Conservation (phyloP, 768 basidiomycete genomes). For the Asterophora lycoperdoides region DNA sequence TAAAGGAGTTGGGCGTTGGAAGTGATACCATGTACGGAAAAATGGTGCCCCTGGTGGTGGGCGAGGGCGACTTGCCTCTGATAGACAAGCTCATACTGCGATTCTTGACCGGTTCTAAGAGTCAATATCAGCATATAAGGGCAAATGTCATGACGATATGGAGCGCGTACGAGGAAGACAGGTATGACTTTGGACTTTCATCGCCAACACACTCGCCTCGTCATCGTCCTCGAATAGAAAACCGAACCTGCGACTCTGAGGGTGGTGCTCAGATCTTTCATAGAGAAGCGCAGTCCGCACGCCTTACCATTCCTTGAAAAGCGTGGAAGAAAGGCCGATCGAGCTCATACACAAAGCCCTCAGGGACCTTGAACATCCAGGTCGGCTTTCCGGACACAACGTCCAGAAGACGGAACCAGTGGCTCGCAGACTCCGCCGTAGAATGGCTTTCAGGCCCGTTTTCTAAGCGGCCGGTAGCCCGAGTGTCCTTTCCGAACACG, state of each 20-base stretch:
- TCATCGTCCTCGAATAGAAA: slow-evolving; percentile 49
- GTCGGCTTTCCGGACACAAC: slow-evolving; percentile 52
- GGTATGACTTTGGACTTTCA: slow-evolving; percentile 32
- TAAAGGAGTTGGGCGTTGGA: slow-evolving; percentile 57
- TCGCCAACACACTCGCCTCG: slow-evolving; percentile 39
- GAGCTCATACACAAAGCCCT: slow-evolving; percentile 63
- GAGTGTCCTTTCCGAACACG: slow-evolving; percentile 46
- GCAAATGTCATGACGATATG: slow-evolving; percentile 1
- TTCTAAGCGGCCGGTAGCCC: slow-evolving; percentile 26
- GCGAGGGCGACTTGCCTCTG: slow-evolving; percentile 35
- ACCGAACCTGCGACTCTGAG: slow-evolving; percentile 48
- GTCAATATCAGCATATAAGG: slow-evolving; percentile 4
- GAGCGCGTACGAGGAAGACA: slow-evolving; percentile 23
- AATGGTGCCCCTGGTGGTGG: slow-evolving; percentile 23
- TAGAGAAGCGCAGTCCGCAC: not conserved
- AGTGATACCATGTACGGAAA: slow-evolving; percentile 49
- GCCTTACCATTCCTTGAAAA: slow-evolving; percentile 78
- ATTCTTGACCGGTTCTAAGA: slow-evolving; percentile 21
- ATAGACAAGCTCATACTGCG: slow-evolving; percentile 28
- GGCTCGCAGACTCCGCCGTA: slow-evolving; percentile 24
- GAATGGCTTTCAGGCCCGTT: slow-evolving; percentile 3
- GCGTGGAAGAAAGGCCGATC: slow-evolving; percentile 92
- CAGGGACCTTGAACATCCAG: slow-evolving; percentile 65
- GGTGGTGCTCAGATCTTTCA: slow-evolving; percentile 49
- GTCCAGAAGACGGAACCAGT: slow-evolving; percentile 67